phyloP scores from a whole-genome alignment of 805 yeast genomes.

The Nakazawaea wyomingensis region DNA sequence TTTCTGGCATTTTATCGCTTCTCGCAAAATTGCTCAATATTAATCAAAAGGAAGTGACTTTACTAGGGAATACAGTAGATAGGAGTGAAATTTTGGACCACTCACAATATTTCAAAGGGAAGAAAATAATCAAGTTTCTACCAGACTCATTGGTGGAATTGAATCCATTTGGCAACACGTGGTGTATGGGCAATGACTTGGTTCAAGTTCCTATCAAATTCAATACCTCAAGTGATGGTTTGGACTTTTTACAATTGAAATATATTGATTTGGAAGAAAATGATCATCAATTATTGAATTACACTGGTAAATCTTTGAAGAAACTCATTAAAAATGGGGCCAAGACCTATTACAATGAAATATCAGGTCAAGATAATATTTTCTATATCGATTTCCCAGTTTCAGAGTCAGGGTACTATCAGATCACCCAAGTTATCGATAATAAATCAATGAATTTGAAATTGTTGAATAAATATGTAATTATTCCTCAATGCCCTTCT shows the following conservation, averaged over 20 bases:
- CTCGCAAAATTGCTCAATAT: slow-evolving; percentile 11
- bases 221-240: slow-evolving; percentile 65
- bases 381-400: slow-evolving; percentile 64
- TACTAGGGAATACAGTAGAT: slow-evolving; percentile 28
- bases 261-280: slow-evolving; percentile 52
- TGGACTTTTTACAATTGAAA: slow-evolving; percentile 62
- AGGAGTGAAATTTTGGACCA: slow-evolving; percentile 36
- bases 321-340: slow-evolving; percentile 20
- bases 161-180: slow-evolving; percentile 65
- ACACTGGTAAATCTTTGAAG: slow-evolving; percentile 51
- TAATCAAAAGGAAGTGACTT: slow-evolving; percentile 27
- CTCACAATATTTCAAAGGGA: slow-evolving; percentile 74
- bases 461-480: slow-evolving; percentile 52
- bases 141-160: slow-evolving; percentile 88
- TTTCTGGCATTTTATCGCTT: slow-evolving; percentile 18
- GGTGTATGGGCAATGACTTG: slow-evolving; percentile 45
- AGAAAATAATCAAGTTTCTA: slow-evolving; percentile 75
- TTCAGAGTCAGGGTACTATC: slow-evolving; percentile 70
- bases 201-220: slow-evolving; percentile 65
- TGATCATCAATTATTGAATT: slow-evolving; percentile 42
- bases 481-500: slow-evolving; percentile 74
- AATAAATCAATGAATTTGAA: slow-evolving; percentile 47
- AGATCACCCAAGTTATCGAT: slow-evolving; percentile 63
- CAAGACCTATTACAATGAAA: slow-evolving; percentile 7
- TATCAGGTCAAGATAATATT: slow-evolving; percentile 32